Percentiles rank a stretch among this genome's conserved stretches.
These are phyloP conservation scores for Talaromyces atroroseus DNA, from an alignment of 2,329 filamentous ascomycete genomes.

Conservation along the genomic window DNA sequence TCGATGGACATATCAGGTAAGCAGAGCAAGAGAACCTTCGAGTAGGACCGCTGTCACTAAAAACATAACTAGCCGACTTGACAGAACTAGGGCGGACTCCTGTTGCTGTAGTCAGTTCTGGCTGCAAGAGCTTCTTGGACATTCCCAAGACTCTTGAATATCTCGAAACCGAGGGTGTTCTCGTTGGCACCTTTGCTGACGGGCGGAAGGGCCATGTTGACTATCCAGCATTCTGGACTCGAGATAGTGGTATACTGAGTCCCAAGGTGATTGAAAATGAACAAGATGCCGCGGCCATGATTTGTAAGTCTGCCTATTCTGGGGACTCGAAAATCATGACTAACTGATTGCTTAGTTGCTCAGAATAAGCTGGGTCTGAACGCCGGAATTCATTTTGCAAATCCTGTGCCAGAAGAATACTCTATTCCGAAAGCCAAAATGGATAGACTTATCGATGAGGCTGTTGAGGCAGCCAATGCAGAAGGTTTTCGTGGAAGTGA, in stretches of 20 bases:
- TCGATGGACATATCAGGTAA: constrained; percentile 78
- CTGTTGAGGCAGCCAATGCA: constrained; percentile 59
- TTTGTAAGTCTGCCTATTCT: constrained; percentile 48
- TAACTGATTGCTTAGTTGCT: constrained; percentile 48
- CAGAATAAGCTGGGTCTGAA: constrained; percentile 67
- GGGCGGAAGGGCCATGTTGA: constrained; percentile 67
- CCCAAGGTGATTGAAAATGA: constrained; percentile 70
- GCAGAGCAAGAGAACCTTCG: background rate
- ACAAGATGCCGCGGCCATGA: constrained; percentile 80
- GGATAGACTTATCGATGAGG: constrained; percentile 62
- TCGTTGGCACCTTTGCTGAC: constrained; percentile 85
- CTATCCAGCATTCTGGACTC: constrained; percentile 88
- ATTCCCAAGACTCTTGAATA: constrained; percentile 83
- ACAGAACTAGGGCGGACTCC: constrained; percentile 87
- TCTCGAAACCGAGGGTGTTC: constrained; percentile 64
- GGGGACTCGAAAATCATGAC: background rate
- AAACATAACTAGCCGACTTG: constrained; percentile 60
- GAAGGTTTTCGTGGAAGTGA: constrained; percentile 65
- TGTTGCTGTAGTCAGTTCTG: constrained; percentile 81
- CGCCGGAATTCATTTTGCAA: constrained; percentile 81
- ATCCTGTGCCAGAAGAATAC: constrained; percentile 69
- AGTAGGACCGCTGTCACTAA: background rate
- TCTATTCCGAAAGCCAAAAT: constrained; percentile 68
- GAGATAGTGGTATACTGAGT: constrained; percentile 77
- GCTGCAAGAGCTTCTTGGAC: constrained; percentile 94